Evolutionary conservation across 1,284 basidiomycete genomes (phyloP), one percentile per base, ranked within the genome.

Genomic region (Trametes hirsuta): DNA sequence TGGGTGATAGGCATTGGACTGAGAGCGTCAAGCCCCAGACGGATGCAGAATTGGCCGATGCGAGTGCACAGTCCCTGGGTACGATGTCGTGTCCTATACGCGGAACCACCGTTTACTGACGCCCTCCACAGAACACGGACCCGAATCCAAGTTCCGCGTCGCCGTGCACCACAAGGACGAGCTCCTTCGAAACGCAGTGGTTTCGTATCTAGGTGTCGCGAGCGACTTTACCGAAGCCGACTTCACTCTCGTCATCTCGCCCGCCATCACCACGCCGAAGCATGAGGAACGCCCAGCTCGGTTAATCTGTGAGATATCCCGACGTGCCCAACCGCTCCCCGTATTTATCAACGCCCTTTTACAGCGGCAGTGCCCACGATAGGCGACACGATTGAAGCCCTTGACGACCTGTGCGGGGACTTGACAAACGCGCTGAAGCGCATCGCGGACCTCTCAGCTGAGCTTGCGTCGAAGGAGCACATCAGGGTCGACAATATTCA

Each of bases 191-290:
- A 85, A 85, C 70, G 81, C 82, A n/a, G 68, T 90, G 30, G 77
- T 88, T 53, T 74, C 81, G 14, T 92, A 92, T 67, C 76, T 91
- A 10, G 89, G 89, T 6, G 76, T 81, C 5, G 82, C 87, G 2
- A 88, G 87, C 69, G 84, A 88, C 65, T 90, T 88, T 63, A 87
- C 86, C 82, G 88, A 91, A 66, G 82, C 85, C 8, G 87, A 90
- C 61, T 86, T 91, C 36, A 83, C 81, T 0, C 74, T 89, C 14
- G 81, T 89, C 2, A 73, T 90, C 2, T 88, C 88, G 0, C 87
- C 88, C 0, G 75, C 86, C 1, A 79, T 84, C 35, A 81, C 79
- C 6, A 71, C 74, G 6, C 75, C 81, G 6, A 75, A 79, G 51
- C 74, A 77, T 8, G 79, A 83, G n/a, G 80, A 84, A 22, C 73